These are phyloP conservation scores for Tagetes erecta DNA, from an alignment of 129 eudicot species.

Conservation along the genomic window DNA sequence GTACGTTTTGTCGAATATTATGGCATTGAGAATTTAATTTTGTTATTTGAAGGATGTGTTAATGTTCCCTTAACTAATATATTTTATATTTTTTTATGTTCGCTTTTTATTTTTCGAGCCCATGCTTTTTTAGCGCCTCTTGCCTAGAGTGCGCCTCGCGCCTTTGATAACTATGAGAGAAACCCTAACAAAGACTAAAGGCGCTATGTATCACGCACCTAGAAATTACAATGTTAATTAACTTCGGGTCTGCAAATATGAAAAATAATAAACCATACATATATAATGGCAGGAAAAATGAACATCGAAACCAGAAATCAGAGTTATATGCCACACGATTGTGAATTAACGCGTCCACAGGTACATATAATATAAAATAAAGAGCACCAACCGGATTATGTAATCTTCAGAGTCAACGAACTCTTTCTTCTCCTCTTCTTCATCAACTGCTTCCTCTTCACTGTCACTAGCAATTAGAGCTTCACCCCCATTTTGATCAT, in stretches of 20 bases:
- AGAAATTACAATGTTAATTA: neutral
- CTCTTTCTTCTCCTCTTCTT: conserved; percentile 88
- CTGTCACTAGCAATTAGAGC: conserved; percentile 88
- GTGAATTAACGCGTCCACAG: conserved; percentile 11
- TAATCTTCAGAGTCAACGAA: conserved; percentile 82
- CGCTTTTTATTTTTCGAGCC: no score
- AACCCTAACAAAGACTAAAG: no score
- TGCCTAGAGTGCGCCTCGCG: no score
- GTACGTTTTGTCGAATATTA: no score
- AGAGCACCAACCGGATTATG: conserved; percentile 71
- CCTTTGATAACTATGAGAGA: no score
- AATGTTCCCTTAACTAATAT: no score
- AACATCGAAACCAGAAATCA: neutral
- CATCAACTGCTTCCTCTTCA: conserved; percentile 83
- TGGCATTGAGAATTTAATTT: no score
- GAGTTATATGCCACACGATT: conserved; percentile 10
- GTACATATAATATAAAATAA: conserved; percentile 14
- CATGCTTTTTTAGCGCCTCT: no score
- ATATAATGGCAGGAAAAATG: neutral
- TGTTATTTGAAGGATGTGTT: no score
- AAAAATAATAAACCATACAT: neutral
- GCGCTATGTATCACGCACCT: neutral
- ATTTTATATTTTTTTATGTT: no score
- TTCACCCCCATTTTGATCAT: conserved; percentile 93
- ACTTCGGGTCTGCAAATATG: conserved; percentile 3